These are phyloP conservation scores for Yarrowia sp. DNA, from an alignment of 805 yeast species.

Conservation along the genomic window DNA sequence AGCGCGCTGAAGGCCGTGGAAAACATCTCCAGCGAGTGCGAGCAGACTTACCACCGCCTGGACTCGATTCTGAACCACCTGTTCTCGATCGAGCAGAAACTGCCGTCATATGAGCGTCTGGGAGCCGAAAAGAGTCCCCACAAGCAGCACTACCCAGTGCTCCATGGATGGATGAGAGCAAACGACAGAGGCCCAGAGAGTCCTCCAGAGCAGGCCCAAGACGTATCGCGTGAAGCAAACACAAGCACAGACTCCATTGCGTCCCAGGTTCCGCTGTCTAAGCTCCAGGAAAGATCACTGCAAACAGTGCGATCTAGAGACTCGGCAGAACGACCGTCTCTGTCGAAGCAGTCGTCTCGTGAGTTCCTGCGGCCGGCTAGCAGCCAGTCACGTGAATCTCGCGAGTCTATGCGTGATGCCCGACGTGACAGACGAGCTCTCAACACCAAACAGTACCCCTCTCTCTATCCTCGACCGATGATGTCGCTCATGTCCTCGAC, in stretches of 20 bases:
- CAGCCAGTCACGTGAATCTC: not conserved
- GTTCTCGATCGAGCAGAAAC: constrained; percentile 38
- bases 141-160: constrained; percentile 45
- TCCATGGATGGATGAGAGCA: constrained; percentile 35
- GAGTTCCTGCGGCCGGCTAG: not conserved
- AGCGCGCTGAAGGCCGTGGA: constrained; percentile 27
- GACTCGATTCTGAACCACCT: not conserved
- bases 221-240: not conserved
- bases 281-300: not conserved
- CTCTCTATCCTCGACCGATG: constrained; percentile 3
- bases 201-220: not conserved
- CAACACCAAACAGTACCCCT: constrained; percentile 2
- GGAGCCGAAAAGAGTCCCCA: constrained; percentile 43
- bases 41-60: constrained; percentile 14
- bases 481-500: constrained; percentile 11
- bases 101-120: constrained; percentile 43
- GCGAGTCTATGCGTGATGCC: not conserved
- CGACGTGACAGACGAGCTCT: not conserved
- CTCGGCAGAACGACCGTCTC: not conserved
- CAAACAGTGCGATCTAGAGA: not conserved
- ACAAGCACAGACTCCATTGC: not conserved
- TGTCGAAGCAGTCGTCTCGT: not conserved
- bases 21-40: constrained; percentile 21
- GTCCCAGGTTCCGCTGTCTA: not conserved
- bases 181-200: not conserved